Percentiles rank a stretch among this genome's conserved stretches.
Evolutionary conservation across 164 flowering plant genomes (phyloP).

Genomic region (Akebia trifoliata): DNA sequence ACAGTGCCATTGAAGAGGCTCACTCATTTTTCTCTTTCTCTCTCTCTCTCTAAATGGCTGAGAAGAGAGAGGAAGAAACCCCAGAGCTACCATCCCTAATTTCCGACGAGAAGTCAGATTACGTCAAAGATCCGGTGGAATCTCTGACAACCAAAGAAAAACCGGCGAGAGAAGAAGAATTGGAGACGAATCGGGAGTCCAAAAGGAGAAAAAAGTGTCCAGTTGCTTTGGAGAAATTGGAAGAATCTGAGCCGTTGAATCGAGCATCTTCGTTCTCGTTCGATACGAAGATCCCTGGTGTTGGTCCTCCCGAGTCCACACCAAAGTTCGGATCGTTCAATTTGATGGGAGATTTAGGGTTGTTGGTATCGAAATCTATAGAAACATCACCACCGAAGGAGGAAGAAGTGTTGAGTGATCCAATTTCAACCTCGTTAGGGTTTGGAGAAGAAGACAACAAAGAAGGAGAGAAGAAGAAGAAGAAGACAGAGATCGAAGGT

Average conservation of each 20-base stretch:
- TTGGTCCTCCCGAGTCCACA: conserved; percentile 13
- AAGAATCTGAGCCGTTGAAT: conserved; percentile 7
- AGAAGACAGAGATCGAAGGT: neutral
- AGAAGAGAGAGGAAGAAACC: neutral
- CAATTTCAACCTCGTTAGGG: neutral
- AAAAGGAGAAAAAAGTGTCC: conserved; percentile 21
- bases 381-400: neutral
- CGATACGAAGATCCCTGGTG: conserved; percentile 11
- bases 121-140: neutral
- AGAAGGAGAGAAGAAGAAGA: neutral
- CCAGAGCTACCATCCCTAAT: neutral
- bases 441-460: neutral
- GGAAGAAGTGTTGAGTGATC: neutral
- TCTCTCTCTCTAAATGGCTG: conserved; percentile 7
- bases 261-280: conserved; percentile 17
- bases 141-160: neutral
- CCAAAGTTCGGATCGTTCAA: conserved; percentile 27
- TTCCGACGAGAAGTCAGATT: conserved; percentile 2
- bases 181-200: conserved; percentile 10
- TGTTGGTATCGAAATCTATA: neutral
- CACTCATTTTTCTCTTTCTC: too few species aligned
- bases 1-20: too few species aligned
- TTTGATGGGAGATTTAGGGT: conserved; percentile 9
- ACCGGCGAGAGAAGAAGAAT: neutral
- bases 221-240: conserved; percentile 13